Evolutionary conservation across 1,284 basidiomycete genomes (phyloP).

Genomic region (Leccinum angustisporum): DNA sequence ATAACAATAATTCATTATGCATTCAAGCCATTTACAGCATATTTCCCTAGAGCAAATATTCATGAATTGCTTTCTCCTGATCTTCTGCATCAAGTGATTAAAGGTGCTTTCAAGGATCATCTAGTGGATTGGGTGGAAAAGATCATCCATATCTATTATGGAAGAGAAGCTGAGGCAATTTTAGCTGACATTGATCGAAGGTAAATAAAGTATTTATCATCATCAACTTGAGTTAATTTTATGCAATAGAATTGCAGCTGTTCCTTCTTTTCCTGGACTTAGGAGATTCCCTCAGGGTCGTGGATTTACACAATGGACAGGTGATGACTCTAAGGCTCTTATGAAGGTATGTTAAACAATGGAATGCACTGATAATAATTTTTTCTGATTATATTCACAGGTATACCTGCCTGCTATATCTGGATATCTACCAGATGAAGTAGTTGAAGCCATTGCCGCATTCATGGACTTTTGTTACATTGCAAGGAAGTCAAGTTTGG

Average conservation of each 20-base stretch:
- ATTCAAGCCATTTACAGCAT: not conserved
- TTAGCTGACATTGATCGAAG: not conserved
- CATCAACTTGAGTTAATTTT: not conserved
- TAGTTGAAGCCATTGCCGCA: not conserved
- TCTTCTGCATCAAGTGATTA: not conserved
- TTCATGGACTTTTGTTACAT: conserved; percentile 7
- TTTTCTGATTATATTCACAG: not conserved
- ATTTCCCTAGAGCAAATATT: not conserved
- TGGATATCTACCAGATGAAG: not conserved
- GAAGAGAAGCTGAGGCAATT: not conserved
- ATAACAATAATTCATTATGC: too few relatives aligned
- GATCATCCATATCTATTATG: not conserved
- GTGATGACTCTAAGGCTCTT: not conserved
- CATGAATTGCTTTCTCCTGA: not conserved
- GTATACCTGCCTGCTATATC: not conserved
- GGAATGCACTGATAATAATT: not conserved
- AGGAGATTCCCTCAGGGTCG: not conserved
- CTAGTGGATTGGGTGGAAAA: not conserved
- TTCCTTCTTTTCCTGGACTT: not conserved
- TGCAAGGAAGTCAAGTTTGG: not conserved
- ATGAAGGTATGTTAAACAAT: not conserved
- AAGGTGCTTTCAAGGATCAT: not conserved
- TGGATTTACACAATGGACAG: not conserved
- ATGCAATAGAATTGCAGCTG: not conserved
- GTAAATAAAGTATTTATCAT: not conserved